Evolutionary conservation across 75 land plant genomes (phyloP), one percentile per base, ranked within the genome.

Genomic region (Pseudotsuga menziesii): DNA sequence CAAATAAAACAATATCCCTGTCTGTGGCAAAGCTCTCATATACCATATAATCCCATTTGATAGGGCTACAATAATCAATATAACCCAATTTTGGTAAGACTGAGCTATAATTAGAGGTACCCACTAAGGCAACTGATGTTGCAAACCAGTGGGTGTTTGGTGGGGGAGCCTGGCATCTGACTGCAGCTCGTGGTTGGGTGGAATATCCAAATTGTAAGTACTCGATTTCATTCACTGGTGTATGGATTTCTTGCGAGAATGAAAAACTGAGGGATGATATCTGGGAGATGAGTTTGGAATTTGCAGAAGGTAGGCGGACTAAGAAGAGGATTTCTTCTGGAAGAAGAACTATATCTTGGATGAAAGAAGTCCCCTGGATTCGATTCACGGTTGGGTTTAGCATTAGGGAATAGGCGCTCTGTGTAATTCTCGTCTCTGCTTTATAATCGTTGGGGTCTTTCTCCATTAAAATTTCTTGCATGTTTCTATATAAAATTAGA

Each of bases 1-100:
- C 89, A 74, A 93, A 93, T 26, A 93, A 63, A 63, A 91, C 80
- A 69, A 93, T 83, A 79, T 92, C 97, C n/a, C 70, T 22, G 15
- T 57, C 80, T 20, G 94, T 90, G 15, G 88, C n/a, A 72, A 14
- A 86, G 12, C 2, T 70, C 59, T 91, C 94, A 80, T 87, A 92
- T 12, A 75, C 86, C 12, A 92, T 48, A 5, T 39, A 71, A 61
- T 54, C 75, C 94, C 92, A 92, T 54, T 48, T 39, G 52, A 73
- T 23, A 1, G 63, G 63, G 25, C 0, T n/a, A 19, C 20, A 61
- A 9, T 6, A 61, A 61, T n/a, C 23, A 20, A 23, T 61, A 56
- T 29, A 58, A 74, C 80, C 15, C 56, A 48, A 56, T 23, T 36
- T 54, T 36, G 52, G 57, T 61, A 35, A 59, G 32, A n/a, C 6